phyloP scores from a whole-genome alignment of 257 asterid species.

The Pogostemon cablin region DNA sequence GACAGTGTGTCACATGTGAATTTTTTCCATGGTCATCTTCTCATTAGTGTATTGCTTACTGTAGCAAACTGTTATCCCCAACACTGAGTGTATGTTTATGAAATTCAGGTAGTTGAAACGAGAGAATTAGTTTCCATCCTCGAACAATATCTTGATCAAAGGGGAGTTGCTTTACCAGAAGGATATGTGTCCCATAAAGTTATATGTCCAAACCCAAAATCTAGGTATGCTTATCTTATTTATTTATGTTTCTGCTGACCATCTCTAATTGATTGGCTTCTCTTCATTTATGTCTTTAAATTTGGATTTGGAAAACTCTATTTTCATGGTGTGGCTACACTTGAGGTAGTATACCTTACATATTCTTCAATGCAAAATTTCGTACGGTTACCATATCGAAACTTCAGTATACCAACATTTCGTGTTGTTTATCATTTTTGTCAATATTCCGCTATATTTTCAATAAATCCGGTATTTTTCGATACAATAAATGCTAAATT shows the following conservation, averaged over 20 bases:
- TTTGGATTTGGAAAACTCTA: background rate
- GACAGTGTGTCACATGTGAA: no score
- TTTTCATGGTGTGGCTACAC: background rate
- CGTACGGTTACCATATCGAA: no score
- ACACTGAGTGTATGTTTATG: conserved; percentile 6
- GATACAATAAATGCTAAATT: no score
- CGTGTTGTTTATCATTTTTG: no score
- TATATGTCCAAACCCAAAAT: conserved; percentile 75
- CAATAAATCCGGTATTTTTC: no score
- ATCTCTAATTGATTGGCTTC: background rate
- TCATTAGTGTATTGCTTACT: background rate
- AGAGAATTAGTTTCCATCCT: conserved; percentile 65
- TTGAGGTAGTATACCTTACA: background rate
- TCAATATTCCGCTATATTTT: no score
- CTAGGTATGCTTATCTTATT: conserved; percentile 52
- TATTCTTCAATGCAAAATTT: no score
- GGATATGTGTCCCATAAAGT: conserved; percentile 79
- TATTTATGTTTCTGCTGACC: background rate
- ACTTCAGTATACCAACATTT: no score
- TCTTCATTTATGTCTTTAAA: background rate
- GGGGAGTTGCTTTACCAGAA: conserved; percentile 82
- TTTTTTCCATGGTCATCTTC: background rate
- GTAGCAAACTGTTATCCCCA: conserved; percentile 15
- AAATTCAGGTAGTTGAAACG: conserved; percentile 67
- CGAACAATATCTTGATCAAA: conserved; percentile 83